Conservation (phyloP, 2,329 filamentous ascomycete genomes). For the Amauroascus niger region DNA sequence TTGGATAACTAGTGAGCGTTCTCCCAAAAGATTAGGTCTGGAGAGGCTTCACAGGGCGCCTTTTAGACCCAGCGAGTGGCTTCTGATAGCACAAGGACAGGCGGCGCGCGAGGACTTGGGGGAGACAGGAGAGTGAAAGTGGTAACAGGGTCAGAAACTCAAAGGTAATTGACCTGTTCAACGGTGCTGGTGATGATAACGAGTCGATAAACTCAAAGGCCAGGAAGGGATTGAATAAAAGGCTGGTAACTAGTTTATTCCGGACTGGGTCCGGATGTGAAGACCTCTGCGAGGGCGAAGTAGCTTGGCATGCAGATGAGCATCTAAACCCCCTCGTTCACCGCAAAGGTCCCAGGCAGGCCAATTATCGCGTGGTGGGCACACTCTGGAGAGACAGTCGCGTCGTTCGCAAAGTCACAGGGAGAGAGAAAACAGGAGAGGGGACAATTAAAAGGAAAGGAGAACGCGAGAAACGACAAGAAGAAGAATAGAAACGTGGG, state of each 20-base stretch:
- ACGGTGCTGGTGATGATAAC: neutral
- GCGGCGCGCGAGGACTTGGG: slow-evolving; percentile 5
- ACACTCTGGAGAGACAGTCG: neutral
- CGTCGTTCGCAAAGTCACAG: neutral
- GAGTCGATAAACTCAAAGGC: neutral
- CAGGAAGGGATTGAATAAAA: slow-evolving; percentile 1
- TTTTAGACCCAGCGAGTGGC: slow-evolving; percentile 2
- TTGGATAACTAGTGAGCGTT: too few species aligned
- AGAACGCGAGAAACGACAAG: neutral
- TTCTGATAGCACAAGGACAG: neutral
- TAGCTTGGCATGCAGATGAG: slow-evolving; percentile 24
- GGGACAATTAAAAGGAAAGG: neutral
- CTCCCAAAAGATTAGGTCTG: slow-evolving; percentile 2
- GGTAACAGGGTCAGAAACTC: neutral
- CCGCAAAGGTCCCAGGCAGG: neutral
- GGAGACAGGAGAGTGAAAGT: neutral
- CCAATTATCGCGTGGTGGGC: neutral
- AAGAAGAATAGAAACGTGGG: neutral
- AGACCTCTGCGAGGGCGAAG: slow-evolving; percentile 29
- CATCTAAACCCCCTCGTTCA: slow-evolving; percentile 12
- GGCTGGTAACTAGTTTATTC: too few species aligned
- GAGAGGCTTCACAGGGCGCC: slow-evolving; percentile 1
- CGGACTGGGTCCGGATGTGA: neutral
- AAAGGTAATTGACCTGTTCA: neutral
- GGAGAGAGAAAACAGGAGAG: neutral